Conservation (phyloP, 768 basidiomycete species). For the Epithele typhae region DNA sequence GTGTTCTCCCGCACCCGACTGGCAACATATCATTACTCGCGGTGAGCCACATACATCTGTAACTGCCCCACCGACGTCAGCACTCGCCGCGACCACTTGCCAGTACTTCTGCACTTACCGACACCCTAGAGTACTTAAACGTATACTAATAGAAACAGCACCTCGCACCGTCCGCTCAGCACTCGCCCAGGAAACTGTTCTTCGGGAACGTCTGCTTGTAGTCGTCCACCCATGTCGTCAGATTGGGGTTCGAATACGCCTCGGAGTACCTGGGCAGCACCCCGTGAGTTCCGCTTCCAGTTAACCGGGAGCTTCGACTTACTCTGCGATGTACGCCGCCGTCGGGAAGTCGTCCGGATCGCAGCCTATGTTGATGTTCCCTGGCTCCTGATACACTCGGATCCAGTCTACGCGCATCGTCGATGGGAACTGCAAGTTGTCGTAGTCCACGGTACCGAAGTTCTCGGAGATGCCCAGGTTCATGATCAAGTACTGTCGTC, state of each 20-base stretch:
- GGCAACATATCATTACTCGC: no score
- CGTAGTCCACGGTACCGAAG: slow-evolving; percentile 55
- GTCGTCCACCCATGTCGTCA: slow-evolving; percentile 44
- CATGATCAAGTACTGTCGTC: slow-evolving; percentile 43
- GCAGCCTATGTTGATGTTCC: slow-evolving; percentile 51
- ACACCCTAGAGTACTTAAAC: no score
- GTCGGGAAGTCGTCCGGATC: slow-evolving; percentile 77
- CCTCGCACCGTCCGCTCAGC: slow-evolving; percentile 24
- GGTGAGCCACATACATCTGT: no score
- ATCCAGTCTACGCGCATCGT: slow-evolving; percentile 78
- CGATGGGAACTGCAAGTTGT: slow-evolving; percentile 47
- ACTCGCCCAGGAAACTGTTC: slow-evolving; percentile 42
- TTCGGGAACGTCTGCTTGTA: slow-evolving; percentile 45
- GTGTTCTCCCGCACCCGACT: no score
- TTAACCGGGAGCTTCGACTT: slow-evolving; percentile 22
- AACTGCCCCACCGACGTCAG: no score
- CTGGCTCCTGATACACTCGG: slow-evolving; percentile 63
- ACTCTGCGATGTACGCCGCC: slow-evolving; percentile 67
- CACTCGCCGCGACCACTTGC: no score
- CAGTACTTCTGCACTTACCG: no score
- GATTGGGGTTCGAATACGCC: slow-evolving; percentile 67
- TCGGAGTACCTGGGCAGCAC: slow-evolving; percentile 45
- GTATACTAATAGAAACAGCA: no score
- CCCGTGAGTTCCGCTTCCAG: not conserved
- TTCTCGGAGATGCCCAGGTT: slow-evolving; percentile 59